Evolutionary conservation across 495 filamentous ascomycete species (phyloP), one percentile per base, ranked within the genome.

Genomic region (Hyaloscypha variabilis): DNA sequence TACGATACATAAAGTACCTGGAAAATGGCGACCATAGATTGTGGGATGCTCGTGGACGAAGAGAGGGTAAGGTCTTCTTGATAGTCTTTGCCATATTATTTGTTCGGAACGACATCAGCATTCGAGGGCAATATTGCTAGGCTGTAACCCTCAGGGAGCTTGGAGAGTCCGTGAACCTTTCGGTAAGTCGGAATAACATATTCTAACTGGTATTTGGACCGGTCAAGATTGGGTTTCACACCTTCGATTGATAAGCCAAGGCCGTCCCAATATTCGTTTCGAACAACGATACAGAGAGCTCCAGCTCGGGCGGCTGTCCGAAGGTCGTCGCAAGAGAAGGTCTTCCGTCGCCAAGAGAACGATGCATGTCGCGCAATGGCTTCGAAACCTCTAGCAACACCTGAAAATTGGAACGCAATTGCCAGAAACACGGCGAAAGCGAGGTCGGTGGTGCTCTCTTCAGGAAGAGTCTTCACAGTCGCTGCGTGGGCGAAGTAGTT

Each of bases 271-370:
- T 54, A 58, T 65, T 71, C 68, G 72, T 30, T 68, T 36, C 57
- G 51, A 52, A 76, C 71, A n/a, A 78, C 71, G 64, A 76, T 75
- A 55, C 76, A 77, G n/a, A 78, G 51, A 6, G 76, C 74, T 21
- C 69, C 67, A 2, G 66, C 71, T 23, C 62, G 42, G 4, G 67
- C 65, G 53, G 77, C 70, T 2, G 4, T 46, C 3, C 31, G 29
- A 6, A 67, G 24, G 26, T 58, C 36, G 3, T 3, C 14, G 3
- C 21, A 4, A 36, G 26, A 39, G 3, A 54, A 49, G 23, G 49
- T n/a, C 19, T 34, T 34, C 30, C 10, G 30, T 19, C 8, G 3
- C 14, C 21, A 10, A 49, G 30, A 39, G 3, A 54, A 58, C 24
- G 49, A 28, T 26, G 50, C 52, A 23, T 21, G 19, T 49, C 50